Evolutionary conservation across 2,329 filamentous ascomycete species (phyloP).

Genomic region (Fusarium veterinarium): DNA sequence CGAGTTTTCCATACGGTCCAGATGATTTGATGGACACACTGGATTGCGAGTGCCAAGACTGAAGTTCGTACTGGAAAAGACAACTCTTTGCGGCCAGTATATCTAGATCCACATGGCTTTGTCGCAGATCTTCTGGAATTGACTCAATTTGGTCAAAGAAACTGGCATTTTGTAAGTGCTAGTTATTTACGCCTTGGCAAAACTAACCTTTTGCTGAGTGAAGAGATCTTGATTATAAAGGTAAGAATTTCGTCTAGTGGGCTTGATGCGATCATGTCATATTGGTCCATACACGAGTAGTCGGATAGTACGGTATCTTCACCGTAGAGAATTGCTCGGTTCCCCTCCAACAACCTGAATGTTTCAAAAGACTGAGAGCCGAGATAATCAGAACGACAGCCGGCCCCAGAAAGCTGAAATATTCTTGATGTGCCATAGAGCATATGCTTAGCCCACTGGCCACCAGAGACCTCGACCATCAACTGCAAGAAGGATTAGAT

Average conservation of each 20-base stretch:
- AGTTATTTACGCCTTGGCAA: rapidly evolving
- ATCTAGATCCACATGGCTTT: not conserved
- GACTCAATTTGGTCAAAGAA: conserved; percentile 37
- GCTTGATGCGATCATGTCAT: rapidly evolving
- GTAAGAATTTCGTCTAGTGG: not conserved
- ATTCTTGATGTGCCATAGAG: conserved; percentile 41
- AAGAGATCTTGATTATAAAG: conserved; percentile 27
- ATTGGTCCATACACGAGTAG: not conserved
- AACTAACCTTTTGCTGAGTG: conserved; percentile 37
- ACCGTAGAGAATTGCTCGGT: conserved; percentile 41
- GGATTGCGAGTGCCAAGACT: not conserved
- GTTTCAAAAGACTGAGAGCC: conserved; percentile 30
- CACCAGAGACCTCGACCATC: conserved; percentile 41
- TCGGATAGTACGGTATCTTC: conserved; percentile 36
- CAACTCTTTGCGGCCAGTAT: conserved; percentile 17
- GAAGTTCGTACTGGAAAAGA: conserved; percentile 8
- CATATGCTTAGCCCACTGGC: conserved; percentile 46
- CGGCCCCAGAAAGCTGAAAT: conserved; percentile 16
- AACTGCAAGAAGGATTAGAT: conserved; percentile 28
- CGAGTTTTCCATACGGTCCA: not conserved
- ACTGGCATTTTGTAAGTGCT: not conserved
- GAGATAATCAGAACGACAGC: not conserved
- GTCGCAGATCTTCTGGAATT: not conserved
- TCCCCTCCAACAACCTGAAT: conserved; percentile 40
- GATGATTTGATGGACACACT: rapidly evolving